phyloP scores from a whole-genome alignment of 176 grass and related monocot genomes.

The Triticum urartu region DNA sequence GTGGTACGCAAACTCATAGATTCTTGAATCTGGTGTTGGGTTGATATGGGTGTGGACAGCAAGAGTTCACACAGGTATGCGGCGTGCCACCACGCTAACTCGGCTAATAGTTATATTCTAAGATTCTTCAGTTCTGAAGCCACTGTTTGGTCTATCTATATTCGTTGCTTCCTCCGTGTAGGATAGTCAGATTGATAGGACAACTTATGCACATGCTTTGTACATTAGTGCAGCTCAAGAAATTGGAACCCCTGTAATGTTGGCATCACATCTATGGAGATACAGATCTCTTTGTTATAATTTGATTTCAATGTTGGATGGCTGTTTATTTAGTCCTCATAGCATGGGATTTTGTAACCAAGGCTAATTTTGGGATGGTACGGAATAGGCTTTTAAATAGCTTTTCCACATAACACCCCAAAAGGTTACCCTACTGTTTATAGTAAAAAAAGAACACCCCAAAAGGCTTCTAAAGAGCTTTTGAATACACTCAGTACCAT shows the following conservation, averaged over 20 bases:
- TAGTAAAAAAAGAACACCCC: too few relatives aligned
- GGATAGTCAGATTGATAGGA: background rate
- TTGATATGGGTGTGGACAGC: too few relatives aligned
- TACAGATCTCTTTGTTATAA: background rate
- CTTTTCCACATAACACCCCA: too few relatives aligned
- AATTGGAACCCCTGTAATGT: background rate
- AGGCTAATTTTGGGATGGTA: background rate
- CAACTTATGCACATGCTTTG: background rate
- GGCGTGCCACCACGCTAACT: too few relatives aligned
- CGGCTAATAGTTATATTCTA: background rate
- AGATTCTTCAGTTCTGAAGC: background rate
- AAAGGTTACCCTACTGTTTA: too few relatives aligned
- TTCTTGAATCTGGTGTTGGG: too few relatives aligned
- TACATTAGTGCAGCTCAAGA: background rate
- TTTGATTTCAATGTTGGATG: background rate
- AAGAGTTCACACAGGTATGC: too few relatives aligned
- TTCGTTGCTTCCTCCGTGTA: background rate
- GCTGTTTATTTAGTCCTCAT: background rate
- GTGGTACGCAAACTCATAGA: too few relatives aligned
- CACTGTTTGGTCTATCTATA: background rate
- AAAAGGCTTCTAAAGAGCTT: too few relatives aligned
- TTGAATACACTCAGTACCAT: too few relatives aligned
- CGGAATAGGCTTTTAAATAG: background rate
- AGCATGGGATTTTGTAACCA: background rate
- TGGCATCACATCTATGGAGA: background rate